Evolutionary conservation across 352 stramenopile genomes (phyloP), one percentile per base, ranked within the genome.

Genomic region (Detonula confervacea): DNA sequence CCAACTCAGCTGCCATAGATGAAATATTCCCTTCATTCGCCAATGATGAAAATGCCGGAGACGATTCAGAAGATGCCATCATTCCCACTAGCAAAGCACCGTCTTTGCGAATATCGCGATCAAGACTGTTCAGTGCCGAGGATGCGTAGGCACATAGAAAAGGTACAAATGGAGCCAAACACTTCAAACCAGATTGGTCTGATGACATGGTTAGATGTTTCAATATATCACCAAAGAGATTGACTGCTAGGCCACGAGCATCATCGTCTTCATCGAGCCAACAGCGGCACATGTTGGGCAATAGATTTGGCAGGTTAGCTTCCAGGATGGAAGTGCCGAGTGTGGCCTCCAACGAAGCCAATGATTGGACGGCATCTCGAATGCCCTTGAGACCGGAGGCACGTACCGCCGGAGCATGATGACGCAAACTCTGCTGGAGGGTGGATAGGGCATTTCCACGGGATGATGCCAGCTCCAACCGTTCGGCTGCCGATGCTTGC

Each of bases 111-210:
- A 84, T 84, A 22, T 33, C 39, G 37, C 56, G 44, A 77, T 94
- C 89, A 8, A 94, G 61, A 83, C 87, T 91, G 63, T 93, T 88
- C 51, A 94, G 67, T 55, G 89, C 81, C 49, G 86, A 92, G 4
- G 79, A 84, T n/a, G 87, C 61, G 59, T 90, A 90, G 0, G 87
- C 87, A 42, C 87, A 81, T 0, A 91, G 51, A 18, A 94, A 66
- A 44, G 76, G 68, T 7, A 89, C 56, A 56, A 93, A 93, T 57
- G 89, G 89, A 49, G 49, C 67, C 8, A 87, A 18, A 61, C 73
- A 83, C 29, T 63, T 77, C 20, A 90, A 62, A 66, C 77, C 37
- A n/a, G 27, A 35, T 46, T 75, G 39, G 54, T 67, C 52, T 14
- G 16, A 46, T 46, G 54, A 73, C 27, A 35, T 56, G 4, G 63